phyloP scores from a whole-genome alignment of 139 green algal species.

The Volvox africanus region DNA sequence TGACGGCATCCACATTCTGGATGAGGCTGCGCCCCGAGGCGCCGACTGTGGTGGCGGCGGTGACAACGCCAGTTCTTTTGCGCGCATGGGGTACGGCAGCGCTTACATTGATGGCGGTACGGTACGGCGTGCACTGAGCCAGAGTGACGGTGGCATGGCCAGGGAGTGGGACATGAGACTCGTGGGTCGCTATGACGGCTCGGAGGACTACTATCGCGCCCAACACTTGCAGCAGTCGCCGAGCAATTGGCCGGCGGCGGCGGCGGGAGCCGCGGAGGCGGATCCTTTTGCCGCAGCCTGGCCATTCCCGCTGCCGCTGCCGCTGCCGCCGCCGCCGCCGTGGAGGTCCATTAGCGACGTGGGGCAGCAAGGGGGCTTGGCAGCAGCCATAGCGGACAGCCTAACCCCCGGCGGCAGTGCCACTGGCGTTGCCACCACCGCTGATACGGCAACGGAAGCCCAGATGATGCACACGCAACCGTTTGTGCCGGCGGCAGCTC shows the following conservation, averaged over 20 bases:
- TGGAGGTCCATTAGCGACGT: constrained; percentile 6
- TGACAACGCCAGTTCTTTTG: not conserved
- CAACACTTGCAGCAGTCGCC: not conserved
- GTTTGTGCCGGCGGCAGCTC: not conserved
- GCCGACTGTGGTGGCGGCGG: not conserved
- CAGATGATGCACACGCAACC: not conserved
- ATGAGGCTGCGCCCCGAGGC: not conserved
- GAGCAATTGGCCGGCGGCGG: not conserved
- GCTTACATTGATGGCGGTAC: not conserved
- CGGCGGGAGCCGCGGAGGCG: not conserved
- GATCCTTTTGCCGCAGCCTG: not conserved
- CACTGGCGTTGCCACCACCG: not conserved
- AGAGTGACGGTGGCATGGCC: not conserved
- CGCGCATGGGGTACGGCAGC: too few species aligned
- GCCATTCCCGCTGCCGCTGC: not conserved
- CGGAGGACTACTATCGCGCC: not conserved
- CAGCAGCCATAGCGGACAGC: not conserved
- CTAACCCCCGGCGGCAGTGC: not conserved
- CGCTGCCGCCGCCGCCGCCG: not conserved
- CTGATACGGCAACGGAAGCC: not conserved
- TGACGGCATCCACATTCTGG: not conserved
- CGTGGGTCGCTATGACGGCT: not conserved
- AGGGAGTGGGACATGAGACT: not conserved
- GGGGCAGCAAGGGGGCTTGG: not conserved
- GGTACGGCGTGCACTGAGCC: not conserved